phyloP scores from a whole-genome alignment of 2,329 filamentous ascomycete species.

The Dactylonectria macrodidyma region DNA sequence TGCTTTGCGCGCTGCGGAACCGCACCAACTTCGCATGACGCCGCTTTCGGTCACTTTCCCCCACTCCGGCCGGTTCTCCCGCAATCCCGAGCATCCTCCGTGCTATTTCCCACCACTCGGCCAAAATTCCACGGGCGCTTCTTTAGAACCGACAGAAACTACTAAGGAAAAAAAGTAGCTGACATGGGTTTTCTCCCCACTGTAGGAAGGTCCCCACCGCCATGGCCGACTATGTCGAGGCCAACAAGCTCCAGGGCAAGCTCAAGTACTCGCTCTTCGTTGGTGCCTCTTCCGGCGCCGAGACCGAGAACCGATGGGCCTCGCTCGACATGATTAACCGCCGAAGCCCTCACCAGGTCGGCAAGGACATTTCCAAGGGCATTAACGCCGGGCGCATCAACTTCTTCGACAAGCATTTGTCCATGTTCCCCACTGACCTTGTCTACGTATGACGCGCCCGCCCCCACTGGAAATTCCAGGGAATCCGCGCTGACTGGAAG shows the following conservation, averaged over 20 bases:
- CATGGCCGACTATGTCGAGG: constrained; percentile 89
- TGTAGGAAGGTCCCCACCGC: constrained; percentile 84
- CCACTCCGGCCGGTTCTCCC: constrained; percentile 12
- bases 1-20: constrained; percentile 8
- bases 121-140: not conserved
- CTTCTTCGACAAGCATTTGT: constrained; percentile 94
- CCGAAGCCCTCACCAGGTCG: constrained; percentile 88
- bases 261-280: constrained; percentile 91
- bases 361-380: constrained; percentile 90
- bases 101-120: constrained; percentile 6
- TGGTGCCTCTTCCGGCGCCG: constrained; percentile 89
- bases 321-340: constrained; percentile 90
- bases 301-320: constrained; percentile 96
- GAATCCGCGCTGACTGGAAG: constrained; percentile 32
- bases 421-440: constrained; percentile 91
- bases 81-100: constrained; percentile 17
- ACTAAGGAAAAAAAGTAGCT: constrained; percentile 26
- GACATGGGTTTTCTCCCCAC: constrained; percentile 20
- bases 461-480: not conserved
- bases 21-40: constrained; percentile 5
- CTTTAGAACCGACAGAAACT: constrained; percentile 24
- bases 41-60: constrained; percentile 13
- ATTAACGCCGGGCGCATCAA: constrained; percentile 92
- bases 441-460: constrained; percentile 73
- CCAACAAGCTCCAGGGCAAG: constrained; percentile 87